Base-by-base conservation (phyloP, 805 yeast species). In the Candida corydali region DNA sequence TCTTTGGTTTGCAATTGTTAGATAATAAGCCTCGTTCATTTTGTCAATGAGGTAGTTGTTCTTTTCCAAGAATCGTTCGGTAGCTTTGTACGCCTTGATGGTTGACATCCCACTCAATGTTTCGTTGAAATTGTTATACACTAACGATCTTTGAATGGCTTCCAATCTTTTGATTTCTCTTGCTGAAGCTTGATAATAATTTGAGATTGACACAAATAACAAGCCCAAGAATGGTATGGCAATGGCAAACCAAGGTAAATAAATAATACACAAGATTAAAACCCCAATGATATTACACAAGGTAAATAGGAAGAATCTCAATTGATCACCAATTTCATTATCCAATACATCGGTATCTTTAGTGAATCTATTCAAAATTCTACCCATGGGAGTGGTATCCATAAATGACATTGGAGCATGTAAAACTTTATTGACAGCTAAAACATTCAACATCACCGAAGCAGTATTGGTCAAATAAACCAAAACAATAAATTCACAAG, bases 381-480 rank as follows among this genome's bases (percentile, higher is more conserved):
- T 71, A 1, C 96, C 96, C 69, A 85, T 72, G 12, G 96, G 96
- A 0, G 94, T 84, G 8, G 86, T 78, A 52, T 88, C 96, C 61
- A 86, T 71, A 54, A 76, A 88, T 1, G 80, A 61, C 91, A 86
- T 85, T 32, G 95, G 95, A 2, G 93, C 79, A 42, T 80, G 80
- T 41, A 87, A 61, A 11, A 87, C 66, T 25, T 66, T 72, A 31
- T 69, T 57, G 37, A 80, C 67, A 0, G 95, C 88, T 34, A 50
- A 47, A 28, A 80, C 62, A 51, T 86, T 86, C 52, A 87, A 63
- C n/a, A 49, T 53, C 37, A 61, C 73, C 4, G 85, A 68, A 3
- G 88, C 78, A 30, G 57, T 62, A 45, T 74, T 76, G 27, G 78
- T 65, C 38, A 73, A 56, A 38, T 70, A 63, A 20, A 73, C 78